phyloP scores from a whole-genome alignment of 2,329 filamentous ascomycete species.

The Fusarium siculi region DNA sequence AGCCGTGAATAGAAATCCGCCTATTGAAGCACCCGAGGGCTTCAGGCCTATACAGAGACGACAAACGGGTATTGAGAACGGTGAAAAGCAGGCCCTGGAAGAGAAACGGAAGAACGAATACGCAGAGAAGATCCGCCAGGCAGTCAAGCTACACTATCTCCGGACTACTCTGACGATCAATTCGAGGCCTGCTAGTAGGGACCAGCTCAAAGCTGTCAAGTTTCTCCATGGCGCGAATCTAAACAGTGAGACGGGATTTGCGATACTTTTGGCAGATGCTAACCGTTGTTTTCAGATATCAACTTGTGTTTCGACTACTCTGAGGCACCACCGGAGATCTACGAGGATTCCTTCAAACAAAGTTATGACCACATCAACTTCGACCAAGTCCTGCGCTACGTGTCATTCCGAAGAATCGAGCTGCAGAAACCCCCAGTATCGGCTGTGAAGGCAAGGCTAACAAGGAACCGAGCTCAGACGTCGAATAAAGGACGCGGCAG shows the following conservation, averaged over 20 bases:
- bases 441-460: background rate
- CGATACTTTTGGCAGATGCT: background rate
- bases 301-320: background rate
- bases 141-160: background rate
- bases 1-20: background rate
- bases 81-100: background rate
- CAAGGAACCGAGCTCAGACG: background rate
- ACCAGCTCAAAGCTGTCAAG: background rate
- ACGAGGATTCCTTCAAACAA: background rate
- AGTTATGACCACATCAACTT: background rate
- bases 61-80: background rate
- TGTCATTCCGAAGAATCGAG: background rate
- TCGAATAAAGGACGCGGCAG: background rate
- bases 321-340: background rate
- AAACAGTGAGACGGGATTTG: background rate
- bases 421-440: background rate
- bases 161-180: background rate
- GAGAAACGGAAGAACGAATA: background rate
- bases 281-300: background rate
- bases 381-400: background rate
- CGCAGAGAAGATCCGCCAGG: background rate
- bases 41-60: background rate
- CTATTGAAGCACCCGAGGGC: background rate
- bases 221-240: background rate
- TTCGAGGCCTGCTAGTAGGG: background rate